These are phyloP conservation scores for Prunus fruticosa DNA, from an alignment of 306 rosid species.

Conservation along the genomic window DNA sequence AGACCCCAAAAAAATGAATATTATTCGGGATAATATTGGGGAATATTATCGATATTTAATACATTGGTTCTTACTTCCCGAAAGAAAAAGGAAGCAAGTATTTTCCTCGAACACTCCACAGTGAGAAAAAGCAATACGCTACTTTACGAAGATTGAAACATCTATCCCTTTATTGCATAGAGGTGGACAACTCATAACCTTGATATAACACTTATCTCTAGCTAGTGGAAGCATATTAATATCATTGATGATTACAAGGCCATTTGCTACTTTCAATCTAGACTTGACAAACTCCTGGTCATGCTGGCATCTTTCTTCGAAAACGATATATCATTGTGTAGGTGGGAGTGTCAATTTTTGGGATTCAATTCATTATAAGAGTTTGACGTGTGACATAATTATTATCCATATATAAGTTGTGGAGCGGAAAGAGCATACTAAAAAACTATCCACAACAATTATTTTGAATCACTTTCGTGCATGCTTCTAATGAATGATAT, in stretches of 20 bases:
- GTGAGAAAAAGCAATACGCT: background rate
- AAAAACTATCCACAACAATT: constrained; percentile 2
- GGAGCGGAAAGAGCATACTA: constrained; percentile 3
- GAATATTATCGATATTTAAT: too few relatives aligned
- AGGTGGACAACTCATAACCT: background rate
- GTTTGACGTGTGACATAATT: background rate
- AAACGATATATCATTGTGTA: background rate
- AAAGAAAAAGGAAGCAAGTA: background rate
- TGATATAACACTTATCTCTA: background rate
- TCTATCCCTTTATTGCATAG: background rate
- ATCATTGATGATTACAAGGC: background rate
- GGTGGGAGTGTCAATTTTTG: background rate
- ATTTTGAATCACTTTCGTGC: constrained; percentile 5
- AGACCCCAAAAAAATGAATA: too few relatives aligned
- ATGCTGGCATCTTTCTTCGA: constrained; percentile 7
- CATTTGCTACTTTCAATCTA: background rate
- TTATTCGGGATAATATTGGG: too few relatives aligned
- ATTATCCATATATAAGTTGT: background rate
- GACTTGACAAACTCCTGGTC: constrained; percentile 4
- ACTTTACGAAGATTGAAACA: background rate
- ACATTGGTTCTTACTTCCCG: rapidly evolving
- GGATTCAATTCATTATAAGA: background rate
- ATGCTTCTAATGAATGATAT: background rate
- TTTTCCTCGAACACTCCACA: too few relatives aligned
- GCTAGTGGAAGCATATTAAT: background rate